Conservation (phyloP, 2,329 filamentous ascomycete species). For the Botrytis paeoniae region DNA sequence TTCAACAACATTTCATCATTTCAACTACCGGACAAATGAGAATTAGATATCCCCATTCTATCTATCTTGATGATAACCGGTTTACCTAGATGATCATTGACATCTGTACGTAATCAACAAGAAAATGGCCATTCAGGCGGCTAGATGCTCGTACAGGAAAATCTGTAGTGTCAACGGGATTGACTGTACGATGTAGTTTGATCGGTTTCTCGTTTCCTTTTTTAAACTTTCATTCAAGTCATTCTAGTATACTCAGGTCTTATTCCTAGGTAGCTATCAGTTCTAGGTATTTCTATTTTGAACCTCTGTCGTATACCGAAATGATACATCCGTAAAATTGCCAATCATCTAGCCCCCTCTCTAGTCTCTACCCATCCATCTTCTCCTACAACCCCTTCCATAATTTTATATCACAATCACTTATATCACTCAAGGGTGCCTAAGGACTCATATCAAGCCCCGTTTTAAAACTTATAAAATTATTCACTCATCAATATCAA, state of each 20-base stretch:
- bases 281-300: background rate
- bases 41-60: background rate
- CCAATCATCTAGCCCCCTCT: background rate
- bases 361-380: background rate
- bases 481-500: background rate
- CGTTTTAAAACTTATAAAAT: background rate
- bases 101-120: background rate
- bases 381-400: background rate
- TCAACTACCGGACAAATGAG: conserved; percentile 11
- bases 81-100: background rate
- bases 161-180: background rate
- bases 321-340: conserved; percentile 1
- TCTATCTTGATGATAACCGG: background rate
- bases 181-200: background rate
- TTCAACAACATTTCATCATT: background rate
- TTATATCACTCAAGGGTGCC: background rate
- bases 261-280: background rate
- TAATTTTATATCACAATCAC: background rate
- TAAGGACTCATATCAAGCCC: background rate
- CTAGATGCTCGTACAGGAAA: conserved; percentile 3
- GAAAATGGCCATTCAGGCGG: background rate
- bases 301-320: background rate
- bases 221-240: background rate
- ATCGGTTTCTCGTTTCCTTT: background rate
- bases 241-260: background rate